Evolutionary conservation across 208 protist genomes (phyloP), one percentile per base, ranked within the genome.

Genomic region (Angomonas ambiguus): DNA sequence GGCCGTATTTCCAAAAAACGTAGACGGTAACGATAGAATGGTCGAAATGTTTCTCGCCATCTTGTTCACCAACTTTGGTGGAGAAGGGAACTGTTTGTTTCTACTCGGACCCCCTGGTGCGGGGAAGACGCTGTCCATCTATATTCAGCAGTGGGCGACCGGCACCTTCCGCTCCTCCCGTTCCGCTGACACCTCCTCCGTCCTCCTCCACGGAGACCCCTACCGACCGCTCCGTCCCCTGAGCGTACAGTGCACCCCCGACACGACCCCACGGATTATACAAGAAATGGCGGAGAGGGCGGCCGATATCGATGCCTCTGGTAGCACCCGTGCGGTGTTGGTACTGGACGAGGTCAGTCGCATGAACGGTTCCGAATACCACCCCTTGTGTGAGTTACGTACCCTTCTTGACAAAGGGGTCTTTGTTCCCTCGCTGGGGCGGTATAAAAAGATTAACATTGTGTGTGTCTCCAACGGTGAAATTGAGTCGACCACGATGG

Each of bases 401-500:
- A 13, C 10, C 10, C 3, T 53, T 24, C 13, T 53, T 20, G 45
- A 53, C 45, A n/a, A 53, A 27, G 45, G 45, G 18, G 45, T 53
- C 45, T 53, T 27, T 20, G 20, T 53, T 24, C 18, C 10, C 18
- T 5, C 5, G 20, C 45, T 13, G 20, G 20, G 20, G 45, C 18
- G 13, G 45, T 53, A 27, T n/a, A 13, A 53, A n/a, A 53, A 53
- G 20, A 53, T 53, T n/a, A 53, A 53, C 45, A 53, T 53, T 53
- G 20, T 53, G 18, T 53, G 45, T 53, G 20, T 53, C 45, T 53
- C 45, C 45, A 53, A 53, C 16, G 45, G 20, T 8, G 45, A 53
- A 20, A 53, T 53, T 53, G 45, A 53, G 45, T 53, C 45, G 10
- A 53, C 45, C 8, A 53, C 45, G 20, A 53, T 53, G 45, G 45